Conservation (phyloP, 768 basidiomycete species). For the Ramaria rubella region DNA sequence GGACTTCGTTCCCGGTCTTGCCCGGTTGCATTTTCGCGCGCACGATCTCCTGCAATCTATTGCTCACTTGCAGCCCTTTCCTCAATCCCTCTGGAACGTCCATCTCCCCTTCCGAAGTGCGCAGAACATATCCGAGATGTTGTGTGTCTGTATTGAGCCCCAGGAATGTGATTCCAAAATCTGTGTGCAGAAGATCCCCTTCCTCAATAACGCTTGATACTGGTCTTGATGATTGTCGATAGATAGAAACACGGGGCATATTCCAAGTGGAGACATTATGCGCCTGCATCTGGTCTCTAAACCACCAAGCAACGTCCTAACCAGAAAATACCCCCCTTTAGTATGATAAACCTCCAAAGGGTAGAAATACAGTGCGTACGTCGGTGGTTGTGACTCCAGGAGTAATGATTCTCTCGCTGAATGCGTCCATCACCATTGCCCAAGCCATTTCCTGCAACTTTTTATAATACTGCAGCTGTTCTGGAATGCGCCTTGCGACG, state of each 20-base stretch:
- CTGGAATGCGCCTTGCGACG: slow-evolving; percentile 35
- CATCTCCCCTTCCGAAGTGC: slow-evolving; percentile 32
- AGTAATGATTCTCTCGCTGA: slow-evolving; percentile 36
- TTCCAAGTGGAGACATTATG: slow-evolving; percentile 47
- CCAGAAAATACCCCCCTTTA: not conserved
- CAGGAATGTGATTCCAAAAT: slow-evolving; percentile 50
- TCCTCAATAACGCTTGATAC: slow-evolving; percentile 35
- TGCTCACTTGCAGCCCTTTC: slow-evolving; percentile 39
- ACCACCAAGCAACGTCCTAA: slow-evolving; percentile 50
- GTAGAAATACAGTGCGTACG: slow-evolving; percentile 20
- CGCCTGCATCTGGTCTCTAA: slow-evolving; percentile 44
- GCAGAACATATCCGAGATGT: slow-evolving; percentile 50
- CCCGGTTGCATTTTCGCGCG: slow-evolving; percentile 39
- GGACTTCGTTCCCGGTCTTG: slow-evolving; percentile 41
- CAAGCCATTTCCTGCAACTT: slow-evolving; percentile 44
- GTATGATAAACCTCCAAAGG: not conserved
- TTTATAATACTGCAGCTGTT: slow-evolving; percentile 38
- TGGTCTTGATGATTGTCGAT: slow-evolving; percentile 36
- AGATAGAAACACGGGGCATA: slow-evolving; percentile 43
- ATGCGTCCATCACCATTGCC: slow-evolving; percentile 49
- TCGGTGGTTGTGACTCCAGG: slow-evolving; percentile 43
- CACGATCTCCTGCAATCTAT: slow-evolving; percentile 47
- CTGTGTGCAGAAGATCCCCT: slow-evolving; percentile 49
- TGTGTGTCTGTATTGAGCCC: slow-evolving; percentile 51
- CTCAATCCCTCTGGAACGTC: slow-evolving; percentile 38